phyloP scores from a whole-genome alignment of 176 grass and related monocot species.

The Triticum dicoccoides region DNA sequence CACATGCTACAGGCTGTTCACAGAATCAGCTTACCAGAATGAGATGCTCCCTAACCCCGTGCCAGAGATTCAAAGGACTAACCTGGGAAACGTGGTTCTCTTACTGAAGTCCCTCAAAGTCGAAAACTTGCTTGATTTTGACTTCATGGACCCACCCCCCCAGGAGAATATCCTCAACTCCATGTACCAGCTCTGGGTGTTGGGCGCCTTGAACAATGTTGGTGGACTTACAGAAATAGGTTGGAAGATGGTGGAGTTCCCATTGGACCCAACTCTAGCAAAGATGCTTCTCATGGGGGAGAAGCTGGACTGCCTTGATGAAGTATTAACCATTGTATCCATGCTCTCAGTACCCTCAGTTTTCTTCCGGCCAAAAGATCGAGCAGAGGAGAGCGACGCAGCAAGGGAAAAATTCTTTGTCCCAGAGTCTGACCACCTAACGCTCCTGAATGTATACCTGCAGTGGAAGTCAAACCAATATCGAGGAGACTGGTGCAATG shows the following conservation, averaged over 20 bases:
- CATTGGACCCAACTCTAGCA: conserved; percentile 86
- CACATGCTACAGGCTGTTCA: conserved; percentile 90
- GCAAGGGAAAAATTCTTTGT: conserved; percentile 99
- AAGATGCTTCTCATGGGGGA: conserved; percentile 99
- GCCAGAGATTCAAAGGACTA: conserved; percentile 96
- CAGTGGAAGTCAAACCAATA: conserved; percentile 98
- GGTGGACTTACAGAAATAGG: conserved; percentile 85
- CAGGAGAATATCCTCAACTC: conserved; percentile 99
- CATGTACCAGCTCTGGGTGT: conserved; percentile 99
- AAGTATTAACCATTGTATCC: conserved; percentile 97
- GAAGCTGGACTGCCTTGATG: conserved; percentile 75
- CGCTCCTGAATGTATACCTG: conserved; percentile 86
- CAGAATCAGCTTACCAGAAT: conserved; percentile 95
- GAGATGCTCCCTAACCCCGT: conserved; percentile 95
- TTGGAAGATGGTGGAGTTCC: conserved; percentile 99
- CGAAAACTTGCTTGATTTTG: conserved; percentile 93
- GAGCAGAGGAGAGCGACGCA: conserved; percentile 91
- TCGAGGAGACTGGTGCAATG: conserved; percentile 97
- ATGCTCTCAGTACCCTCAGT: conserved; percentile 99
- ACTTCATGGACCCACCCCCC: conserved; percentile 98
- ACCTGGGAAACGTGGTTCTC: conserved; percentile 94
- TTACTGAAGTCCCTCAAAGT: conserved; percentile 92
- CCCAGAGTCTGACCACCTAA: conserved; percentile 94
- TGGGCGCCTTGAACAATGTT: conserved; percentile 93
- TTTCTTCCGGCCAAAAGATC: conserved; percentile 94